These are phyloP conservation scores for Euphorbia peplus DNA, from an alignment of 345 rosid genomes.

Conservation along the genomic window DNA sequence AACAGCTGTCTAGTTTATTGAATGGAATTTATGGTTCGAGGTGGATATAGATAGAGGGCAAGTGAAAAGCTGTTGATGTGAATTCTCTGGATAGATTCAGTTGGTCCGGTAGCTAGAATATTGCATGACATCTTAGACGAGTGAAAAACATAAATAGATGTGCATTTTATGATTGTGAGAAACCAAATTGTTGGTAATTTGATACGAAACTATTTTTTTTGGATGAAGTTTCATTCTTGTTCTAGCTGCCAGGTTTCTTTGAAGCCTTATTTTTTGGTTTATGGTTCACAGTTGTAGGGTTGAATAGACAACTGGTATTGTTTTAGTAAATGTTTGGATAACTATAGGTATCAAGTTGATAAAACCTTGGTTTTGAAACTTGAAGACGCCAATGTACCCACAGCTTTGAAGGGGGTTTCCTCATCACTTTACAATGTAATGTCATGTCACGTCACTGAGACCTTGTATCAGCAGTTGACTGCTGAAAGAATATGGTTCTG, in stretches of 20 bases:
- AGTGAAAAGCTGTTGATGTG: not conserved
- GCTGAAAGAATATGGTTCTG: not conserved
- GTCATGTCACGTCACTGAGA: not conserved
- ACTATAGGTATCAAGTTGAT: conserved; percentile 1
- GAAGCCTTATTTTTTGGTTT: not conserved
- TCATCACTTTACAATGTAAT: not conserved
- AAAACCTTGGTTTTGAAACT: not conserved
- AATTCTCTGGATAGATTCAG: not conserved
- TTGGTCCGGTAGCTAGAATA: not conserved
- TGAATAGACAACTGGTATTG: not conserved
- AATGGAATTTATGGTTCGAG: not conserved
- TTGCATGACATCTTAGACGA: not conserved
- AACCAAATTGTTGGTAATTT: not conserved
- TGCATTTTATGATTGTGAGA: not conserved
- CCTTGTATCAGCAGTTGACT: not conserved
- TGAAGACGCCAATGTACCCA: not conserved
- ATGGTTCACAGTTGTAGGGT: not conserved
- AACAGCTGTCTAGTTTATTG: not conserved
- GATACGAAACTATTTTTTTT: not conserved
- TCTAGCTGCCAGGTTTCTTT: not conserved
- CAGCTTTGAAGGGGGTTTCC: not conserved
- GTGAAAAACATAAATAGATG: not conserved
- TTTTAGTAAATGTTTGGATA: not conserved
- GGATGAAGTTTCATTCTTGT: not conserved
- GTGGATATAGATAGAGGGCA: not conserved